phyloP scores from a whole-genome alignment of 2,329 filamentous ascomycete species.

The Sphaerulina populicola region DNA sequence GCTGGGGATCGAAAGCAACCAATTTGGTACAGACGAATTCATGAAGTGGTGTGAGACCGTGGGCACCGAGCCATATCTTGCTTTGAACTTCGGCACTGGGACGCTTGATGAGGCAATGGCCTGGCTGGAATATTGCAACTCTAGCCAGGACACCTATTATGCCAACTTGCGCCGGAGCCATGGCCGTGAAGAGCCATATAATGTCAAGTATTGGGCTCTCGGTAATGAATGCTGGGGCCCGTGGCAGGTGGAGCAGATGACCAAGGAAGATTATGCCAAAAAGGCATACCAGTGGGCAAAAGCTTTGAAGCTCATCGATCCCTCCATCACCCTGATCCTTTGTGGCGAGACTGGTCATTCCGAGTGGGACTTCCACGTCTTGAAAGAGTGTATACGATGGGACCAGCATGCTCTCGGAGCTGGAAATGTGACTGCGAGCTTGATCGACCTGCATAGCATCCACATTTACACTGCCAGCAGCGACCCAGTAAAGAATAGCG shows the following conservation, averaged over 20 bases:
- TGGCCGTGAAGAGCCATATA: constrained; percentile 68
- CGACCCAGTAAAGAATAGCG: constrained; percentile 46
- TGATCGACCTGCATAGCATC: constrained; percentile 74
- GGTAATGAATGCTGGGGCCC: constrained; percentile 66
- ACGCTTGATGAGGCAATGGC: constrained; percentile 54
- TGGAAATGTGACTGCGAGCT: constrained; percentile 38
- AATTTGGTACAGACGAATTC: constrained; percentile 81
- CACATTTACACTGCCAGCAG: constrained; percentile 64
- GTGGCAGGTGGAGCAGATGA: constrained; percentile 59
- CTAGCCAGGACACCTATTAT: constrained; percentile 66
- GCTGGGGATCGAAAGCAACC: constrained; percentile 66
- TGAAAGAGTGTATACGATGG: constrained; percentile 57
- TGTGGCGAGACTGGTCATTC: constrained; percentile 63
- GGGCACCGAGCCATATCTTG: constrained; percentile 69
- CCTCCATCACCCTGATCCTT: constrained; percentile 59
- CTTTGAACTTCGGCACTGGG: constrained; percentile 70
- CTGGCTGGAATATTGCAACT: constrained; percentile 85
- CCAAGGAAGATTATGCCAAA: constrained; percentile 60
- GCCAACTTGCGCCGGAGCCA: constrained; percentile 70
- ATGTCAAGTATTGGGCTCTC: constrained; percentile 77
- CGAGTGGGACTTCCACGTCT: constrained; percentile 64
- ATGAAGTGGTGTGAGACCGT: constrained; percentile 69
- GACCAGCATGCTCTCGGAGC: constrained; percentile 43
- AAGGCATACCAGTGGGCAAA: constrained; percentile 65
- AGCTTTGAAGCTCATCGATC: constrained; percentile 63